Evolutionary conservation across 2,329 filamentous ascomycete genomes (phyloP), one percentile per base, ranked within the genome.

Genomic region (Trichophyton simii): DNA sequence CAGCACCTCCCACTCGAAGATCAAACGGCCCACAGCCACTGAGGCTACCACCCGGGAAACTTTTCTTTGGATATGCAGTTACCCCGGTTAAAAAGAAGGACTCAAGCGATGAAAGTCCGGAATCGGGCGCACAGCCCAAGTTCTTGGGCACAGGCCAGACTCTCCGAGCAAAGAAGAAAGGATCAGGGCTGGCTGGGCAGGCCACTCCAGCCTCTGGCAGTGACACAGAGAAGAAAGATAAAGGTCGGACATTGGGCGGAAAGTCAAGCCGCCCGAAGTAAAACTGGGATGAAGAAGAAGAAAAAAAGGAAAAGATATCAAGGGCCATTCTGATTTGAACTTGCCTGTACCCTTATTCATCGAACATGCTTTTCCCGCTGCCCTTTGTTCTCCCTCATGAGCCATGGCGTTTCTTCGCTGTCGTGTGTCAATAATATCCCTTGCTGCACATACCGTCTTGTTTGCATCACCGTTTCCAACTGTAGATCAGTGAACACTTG

Each of bases 21-120:
- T 85, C 81, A 13, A 91, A 92, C 65, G 91, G 91, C 0, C 91
- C 92, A 0, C 88, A 94, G 71, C 91, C 92, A 2, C 80, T 99
- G 6, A 83, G 94, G 31, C 73, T 99, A 59, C 83, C 89, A 0
- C 87, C 88, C 0, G 94, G 94, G 68, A 95, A 96, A 75, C 80
- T 99, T 3, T 99, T 99, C 79, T 95, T 99, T 65, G 94, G 94
- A 2, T 99, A 97, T 70, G 87, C 95, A 69, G 82, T 96, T 71
- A 95, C 88, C 73, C 92, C 92, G 0, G 80, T 95, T 48, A 91
- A 90, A 78, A 89, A 88, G 7, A 84, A 87, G 62, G 87, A 84
- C 41, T 84, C 89, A 62, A 72, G 72, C 4, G 84, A 87, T 63
- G 18, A 11, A 22, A 31, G 22, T 25, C 81, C 84, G 42, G 70